Evolutionary conservation across 257 asterid genomes (phyloP).

Genomic region (Rehmannia glutinosa): DNA sequence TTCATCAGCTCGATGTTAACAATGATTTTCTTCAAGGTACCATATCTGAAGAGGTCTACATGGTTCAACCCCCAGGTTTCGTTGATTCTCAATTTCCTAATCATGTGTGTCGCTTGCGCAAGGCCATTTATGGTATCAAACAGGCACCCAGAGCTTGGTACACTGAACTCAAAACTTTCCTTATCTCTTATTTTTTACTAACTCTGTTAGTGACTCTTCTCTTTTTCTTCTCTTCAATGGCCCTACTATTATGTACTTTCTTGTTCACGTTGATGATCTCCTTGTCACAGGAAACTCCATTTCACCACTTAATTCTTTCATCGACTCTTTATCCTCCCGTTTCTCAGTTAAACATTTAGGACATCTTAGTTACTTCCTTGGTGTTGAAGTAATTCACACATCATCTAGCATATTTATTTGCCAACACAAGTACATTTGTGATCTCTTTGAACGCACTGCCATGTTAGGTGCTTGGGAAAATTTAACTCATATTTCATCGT

Average conservation of each 20-base stretch:
- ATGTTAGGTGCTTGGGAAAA: too few relatives aligned
- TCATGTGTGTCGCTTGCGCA: not conserved
- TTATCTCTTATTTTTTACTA: not conserved
- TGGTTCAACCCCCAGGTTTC: not conserved
- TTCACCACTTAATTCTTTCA: not conserved
- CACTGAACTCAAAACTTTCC: not conserved
- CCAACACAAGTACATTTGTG: not conserved
- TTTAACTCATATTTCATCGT: not conserved
- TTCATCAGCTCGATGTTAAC: not conserved
- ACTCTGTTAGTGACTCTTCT: not conserved
- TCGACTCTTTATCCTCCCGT: not conserved
- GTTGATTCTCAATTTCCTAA: not conserved
- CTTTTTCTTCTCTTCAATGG: not conserved
- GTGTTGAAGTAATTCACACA: not conserved
- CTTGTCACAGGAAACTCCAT: not conserved
- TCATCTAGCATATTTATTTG: not conserved
- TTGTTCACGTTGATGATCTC: not conserved
- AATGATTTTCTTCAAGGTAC: not conserved
- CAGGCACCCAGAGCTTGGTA: not conserved
- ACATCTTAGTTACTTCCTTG: not conserved
- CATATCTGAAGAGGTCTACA: not conserved
- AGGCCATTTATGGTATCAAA: not conserved
- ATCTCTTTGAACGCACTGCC: too few relatives aligned
- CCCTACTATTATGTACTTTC: not conserved
- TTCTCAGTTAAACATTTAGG: not conserved